Conservation (phyloP, 2,329 filamentous ascomycete species). For the Basipetospora chlamydospora region DNA sequence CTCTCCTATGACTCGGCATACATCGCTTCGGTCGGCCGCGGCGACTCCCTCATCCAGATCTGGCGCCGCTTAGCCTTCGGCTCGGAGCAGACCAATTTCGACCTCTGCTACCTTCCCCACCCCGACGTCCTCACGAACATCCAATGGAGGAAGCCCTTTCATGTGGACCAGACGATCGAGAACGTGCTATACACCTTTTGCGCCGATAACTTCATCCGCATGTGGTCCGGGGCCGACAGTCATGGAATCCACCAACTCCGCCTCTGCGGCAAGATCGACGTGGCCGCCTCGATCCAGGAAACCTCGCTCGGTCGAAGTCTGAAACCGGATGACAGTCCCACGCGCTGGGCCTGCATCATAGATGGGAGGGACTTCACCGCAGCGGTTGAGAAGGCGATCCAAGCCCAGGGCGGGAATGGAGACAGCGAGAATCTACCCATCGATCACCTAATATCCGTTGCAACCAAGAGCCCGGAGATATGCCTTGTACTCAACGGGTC, state of each 20-base stretch:
- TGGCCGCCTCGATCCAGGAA: conserved; percentile 53
- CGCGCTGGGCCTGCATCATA: conserved; percentile 62
- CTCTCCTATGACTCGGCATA: conserved; percentile 80
- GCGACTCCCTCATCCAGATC: conserved; percentile 78
- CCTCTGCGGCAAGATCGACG: conserved; percentile 69
- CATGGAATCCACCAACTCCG: conserved; percentile 58
- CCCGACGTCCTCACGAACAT: conserved; percentile 65
- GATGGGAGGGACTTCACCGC: conserved; percentile 66
- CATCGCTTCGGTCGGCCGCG: conserved; percentile 64
- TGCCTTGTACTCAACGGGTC: conserved; percentile 73
- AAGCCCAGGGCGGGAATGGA: conserved; percentile 35
- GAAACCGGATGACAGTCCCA: conserved; percentile 20
- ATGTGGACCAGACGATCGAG: conserved; percentile 63
- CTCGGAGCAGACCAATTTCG: conserved; percentile 70
- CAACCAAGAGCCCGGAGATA: conserved; percentile 73
- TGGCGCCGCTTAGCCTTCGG: conserved; percentile 84
- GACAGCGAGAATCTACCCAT: conserved; percentile 57
- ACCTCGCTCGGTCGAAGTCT: conserved; percentile 8
- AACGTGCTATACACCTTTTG: conserved; percentile 87
- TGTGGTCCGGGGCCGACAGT: conserved; percentile 70
- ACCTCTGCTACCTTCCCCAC: conserved; percentile 82
- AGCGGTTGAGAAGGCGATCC: conserved; percentile 63
- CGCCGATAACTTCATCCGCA: conserved; percentile 61
- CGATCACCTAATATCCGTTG: conserved; percentile 73
- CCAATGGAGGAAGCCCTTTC: conserved; percentile 70